Percentiles rank a stretch among this genome's conserved stretches.
Conservation (phyloP, 2,329 filamentous ascomycete genomes). For the Sarocladiaceae sp. region DNA sequence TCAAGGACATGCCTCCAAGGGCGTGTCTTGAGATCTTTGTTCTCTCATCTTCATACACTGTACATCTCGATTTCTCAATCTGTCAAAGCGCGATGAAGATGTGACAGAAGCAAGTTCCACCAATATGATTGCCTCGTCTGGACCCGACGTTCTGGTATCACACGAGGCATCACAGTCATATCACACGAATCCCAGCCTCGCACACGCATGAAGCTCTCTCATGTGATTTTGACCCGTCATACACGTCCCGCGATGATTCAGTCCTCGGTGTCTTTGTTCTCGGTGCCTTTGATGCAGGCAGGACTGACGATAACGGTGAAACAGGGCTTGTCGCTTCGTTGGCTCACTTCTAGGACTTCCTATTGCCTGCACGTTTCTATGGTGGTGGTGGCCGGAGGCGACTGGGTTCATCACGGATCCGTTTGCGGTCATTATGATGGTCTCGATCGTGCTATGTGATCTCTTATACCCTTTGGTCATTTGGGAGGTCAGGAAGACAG, state of each 20-base stretch:
- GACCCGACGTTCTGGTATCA: background rate
- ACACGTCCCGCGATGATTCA: no score
- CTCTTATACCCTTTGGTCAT: conserved; percentile 40
- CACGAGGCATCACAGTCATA: background rate
- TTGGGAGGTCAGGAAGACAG: conserved; percentile 32
- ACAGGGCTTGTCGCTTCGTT: conserved; percentile 38
- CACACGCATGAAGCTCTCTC: background rate
- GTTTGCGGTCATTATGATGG: conserved; percentile 36
- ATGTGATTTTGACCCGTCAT: conserved; percentile 6
- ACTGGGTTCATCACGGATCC: conserved; percentile 42
- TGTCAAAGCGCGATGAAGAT: background rate
- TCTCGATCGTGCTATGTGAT: conserved; percentile 36
- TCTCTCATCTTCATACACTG: background rate
- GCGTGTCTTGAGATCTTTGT: background rate
- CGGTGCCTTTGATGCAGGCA: no score
- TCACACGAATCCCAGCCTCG: background rate
- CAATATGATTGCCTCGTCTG: no score
- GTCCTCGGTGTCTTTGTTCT: no score
- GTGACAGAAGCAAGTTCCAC: conserved; percentile 3
- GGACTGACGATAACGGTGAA: background rate
- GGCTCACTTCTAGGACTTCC: conserved; percentile 39
- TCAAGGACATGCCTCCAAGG: no score
- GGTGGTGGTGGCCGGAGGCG: conserved; percentile 48
- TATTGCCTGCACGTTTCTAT: conserved; percentile 33
- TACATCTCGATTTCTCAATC: conserved; percentile 1